phyloP scores from a whole-genome alignment of 73 alveolate species.

The Breviolum minutum region DNA sequence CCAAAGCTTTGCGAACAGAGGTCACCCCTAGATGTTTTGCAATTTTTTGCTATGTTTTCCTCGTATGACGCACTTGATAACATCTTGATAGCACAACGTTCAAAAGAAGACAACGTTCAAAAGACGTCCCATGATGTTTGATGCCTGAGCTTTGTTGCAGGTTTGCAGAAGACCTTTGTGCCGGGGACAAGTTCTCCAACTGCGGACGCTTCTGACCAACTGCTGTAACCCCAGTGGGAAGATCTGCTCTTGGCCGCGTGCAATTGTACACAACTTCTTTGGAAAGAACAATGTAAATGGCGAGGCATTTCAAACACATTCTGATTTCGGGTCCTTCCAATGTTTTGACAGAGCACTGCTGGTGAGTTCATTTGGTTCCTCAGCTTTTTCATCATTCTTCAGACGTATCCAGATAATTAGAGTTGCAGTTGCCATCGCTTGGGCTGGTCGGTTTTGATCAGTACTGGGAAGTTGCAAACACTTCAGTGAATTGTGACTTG shows the following conservation, averaged over 20 bases:
- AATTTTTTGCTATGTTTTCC: too few species aligned
- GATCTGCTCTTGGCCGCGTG: too few species aligned
- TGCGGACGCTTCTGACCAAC: conserved; percentile 10
- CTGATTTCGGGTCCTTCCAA: background rate
- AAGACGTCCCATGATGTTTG: background rate
- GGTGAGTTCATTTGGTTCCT: too few species aligned
- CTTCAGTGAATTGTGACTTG: too few species aligned
- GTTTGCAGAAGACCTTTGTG: conserved; percentile 66
- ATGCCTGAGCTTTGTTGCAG: background rate
- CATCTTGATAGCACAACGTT: too few species aligned
- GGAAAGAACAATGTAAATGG: background rate
- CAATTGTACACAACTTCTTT: background rate
- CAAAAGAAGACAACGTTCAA: background rate
- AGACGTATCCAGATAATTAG: background rate
- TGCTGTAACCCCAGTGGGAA: background rate
- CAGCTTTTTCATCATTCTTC: background rate
- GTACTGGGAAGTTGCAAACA: too few species aligned
- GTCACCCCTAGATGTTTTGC: background rate
- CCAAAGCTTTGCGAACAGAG: conserved; percentile 32
- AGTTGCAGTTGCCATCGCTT: too few species aligned
- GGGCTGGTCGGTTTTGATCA: too few species aligned
- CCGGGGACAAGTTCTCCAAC: conserved; percentile 45
- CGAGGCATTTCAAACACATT: background rate
- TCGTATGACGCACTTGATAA: background rate
- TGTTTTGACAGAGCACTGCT: background rate